phyloP scores from a whole-genome alignment of 495 filamentous ascomycete species.

The Hypoxylon cercidicola region DNA sequence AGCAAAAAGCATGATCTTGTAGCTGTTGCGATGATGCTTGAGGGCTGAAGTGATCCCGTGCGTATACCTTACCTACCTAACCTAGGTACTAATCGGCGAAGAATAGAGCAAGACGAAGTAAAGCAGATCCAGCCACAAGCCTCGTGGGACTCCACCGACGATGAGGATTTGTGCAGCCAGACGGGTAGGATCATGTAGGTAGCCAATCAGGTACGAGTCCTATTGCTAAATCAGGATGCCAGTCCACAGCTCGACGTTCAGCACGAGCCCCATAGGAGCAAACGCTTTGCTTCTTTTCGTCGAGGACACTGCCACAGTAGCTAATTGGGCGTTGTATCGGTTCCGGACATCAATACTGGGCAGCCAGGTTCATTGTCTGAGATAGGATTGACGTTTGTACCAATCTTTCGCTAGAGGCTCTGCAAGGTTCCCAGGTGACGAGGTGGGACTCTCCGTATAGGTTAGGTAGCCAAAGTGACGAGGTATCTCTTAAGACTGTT shows the following conservation, averaged over 20 bases:
- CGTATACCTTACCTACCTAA: too few relatives aligned
- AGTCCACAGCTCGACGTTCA: slow-evolving; percentile 8
- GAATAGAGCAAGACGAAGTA: too few relatives aligned
- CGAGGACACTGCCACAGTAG: slow-evolving; percentile 28
- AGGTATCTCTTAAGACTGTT: slow-evolving; percentile 23
- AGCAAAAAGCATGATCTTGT: too few relatives aligned
- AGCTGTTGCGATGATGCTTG: neutral
- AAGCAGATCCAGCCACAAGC: too few relatives aligned
- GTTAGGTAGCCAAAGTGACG: slow-evolving; percentile 21
- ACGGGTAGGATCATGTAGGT: neutral
- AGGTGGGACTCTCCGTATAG: slow-evolving; percentile 19
- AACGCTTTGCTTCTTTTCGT: slow-evolving; percentile 27
- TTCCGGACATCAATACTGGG: slow-evolving; percentile 12
- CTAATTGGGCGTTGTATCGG: slow-evolving; percentile 16
- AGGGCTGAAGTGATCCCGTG: too few relatives aligned
- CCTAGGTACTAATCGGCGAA: too few relatives aligned
- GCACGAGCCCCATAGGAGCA: slow-evolving; percentile 18
- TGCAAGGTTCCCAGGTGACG: neutral
- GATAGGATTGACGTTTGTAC: slow-evolving; percentile 1
- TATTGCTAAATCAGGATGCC: slow-evolving; percentile 30
- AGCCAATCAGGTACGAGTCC: slow-evolving; percentile 26
- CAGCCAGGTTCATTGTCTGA: slow-evolving; percentile 1
- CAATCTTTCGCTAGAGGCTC: slow-evolving; percentile 18
- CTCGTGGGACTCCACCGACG: neutral
- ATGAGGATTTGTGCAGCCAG: neutral